Conservation (phyloP, 441 rosid species). For the Populus hybrid region DNA sequence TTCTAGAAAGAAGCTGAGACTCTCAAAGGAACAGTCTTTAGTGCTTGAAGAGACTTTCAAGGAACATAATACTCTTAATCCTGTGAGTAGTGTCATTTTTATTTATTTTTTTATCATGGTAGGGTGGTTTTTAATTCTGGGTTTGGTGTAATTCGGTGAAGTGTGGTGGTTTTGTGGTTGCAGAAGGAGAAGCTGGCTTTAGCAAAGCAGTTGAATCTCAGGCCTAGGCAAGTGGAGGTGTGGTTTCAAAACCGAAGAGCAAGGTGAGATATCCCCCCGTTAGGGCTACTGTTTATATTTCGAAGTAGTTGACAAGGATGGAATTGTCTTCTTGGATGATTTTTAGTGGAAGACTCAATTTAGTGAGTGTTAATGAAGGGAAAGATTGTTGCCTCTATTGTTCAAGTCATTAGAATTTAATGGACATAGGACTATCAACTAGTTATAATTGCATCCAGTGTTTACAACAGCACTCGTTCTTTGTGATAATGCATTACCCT, state of each 20-base stretch:
- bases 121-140: background rate
- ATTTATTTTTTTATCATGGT: background rate
- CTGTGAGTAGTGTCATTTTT: slow-evolving; percentile 48
- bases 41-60: slow-evolving; percentile 80
- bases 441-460: background rate
- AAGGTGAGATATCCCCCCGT: slow-evolving; percentile 39
- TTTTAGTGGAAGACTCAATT: background rate
- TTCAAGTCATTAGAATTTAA: background rate
- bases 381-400: background rate
- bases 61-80: slow-evolving; percentile 77
- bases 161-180: slow-evolving; percentile 2
- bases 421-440: background rate
- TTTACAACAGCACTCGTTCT: background rate
- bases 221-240: slow-evolving; percentile 88
- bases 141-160: background rate
- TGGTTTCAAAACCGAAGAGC: slow-evolving; percentile 98
- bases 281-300: slow-evolving; percentile 18
- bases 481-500: background rate
- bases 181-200: slow-evolving; percentile 82
- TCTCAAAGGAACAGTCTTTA: slow-evolving; percentile 76
- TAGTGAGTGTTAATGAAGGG: background rate
- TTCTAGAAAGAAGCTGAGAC: slow-evolving; percentile 75
- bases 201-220: slow-evolving; percentile 72
- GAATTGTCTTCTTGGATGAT: background rate
- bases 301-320: background rate